phyloP scores from a whole-genome alignment of 2,329 filamentous ascomycete species.

The Aspergillus arachidicola region DNA sequence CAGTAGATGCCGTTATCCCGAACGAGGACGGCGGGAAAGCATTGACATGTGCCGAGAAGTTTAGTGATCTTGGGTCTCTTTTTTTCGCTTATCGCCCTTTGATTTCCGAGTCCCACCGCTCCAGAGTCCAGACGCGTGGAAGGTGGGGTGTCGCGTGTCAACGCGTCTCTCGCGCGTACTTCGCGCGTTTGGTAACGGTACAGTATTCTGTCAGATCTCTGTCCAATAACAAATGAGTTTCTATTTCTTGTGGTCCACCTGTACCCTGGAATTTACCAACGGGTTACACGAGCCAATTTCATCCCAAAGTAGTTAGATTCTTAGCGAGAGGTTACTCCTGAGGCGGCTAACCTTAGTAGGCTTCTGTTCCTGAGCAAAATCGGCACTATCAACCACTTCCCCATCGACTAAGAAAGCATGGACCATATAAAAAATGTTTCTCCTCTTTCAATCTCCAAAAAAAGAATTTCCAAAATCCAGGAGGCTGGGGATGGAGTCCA shows the following conservation, averaged over 20 bases:
- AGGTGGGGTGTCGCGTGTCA: constrained; percentile 23
- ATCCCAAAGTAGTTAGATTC: background rate
- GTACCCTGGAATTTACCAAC: background rate
- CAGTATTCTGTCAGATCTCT: constrained; percentile 4
- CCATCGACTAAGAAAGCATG: background rate
- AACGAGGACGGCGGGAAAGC: background rate
- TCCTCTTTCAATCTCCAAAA: background rate
- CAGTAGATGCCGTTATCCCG: background rate
- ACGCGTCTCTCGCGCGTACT: constrained; percentile 23
- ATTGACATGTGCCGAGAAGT: constrained; percentile 11
- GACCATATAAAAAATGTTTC: background rate
- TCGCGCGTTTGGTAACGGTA: constrained; percentile 25
- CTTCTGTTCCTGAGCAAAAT: background rate
- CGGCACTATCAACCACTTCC: constrained; percentile 1
- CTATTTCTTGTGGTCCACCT: background rate
- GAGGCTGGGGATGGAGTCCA: background rate
- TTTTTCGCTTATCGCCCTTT: background rate
- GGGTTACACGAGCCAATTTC: background rate
- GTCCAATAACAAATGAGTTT: background rate
- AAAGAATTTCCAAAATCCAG: background rate
- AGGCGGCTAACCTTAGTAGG: background rate
- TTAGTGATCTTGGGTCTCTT: background rate
- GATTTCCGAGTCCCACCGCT: background rate
- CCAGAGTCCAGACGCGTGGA: constrained; percentile 16
- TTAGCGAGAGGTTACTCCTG: background rate